Base-by-base conservation (phyloP, 108 stramenopile genomes). In the Aurantiochytrium sp. region DNA sequence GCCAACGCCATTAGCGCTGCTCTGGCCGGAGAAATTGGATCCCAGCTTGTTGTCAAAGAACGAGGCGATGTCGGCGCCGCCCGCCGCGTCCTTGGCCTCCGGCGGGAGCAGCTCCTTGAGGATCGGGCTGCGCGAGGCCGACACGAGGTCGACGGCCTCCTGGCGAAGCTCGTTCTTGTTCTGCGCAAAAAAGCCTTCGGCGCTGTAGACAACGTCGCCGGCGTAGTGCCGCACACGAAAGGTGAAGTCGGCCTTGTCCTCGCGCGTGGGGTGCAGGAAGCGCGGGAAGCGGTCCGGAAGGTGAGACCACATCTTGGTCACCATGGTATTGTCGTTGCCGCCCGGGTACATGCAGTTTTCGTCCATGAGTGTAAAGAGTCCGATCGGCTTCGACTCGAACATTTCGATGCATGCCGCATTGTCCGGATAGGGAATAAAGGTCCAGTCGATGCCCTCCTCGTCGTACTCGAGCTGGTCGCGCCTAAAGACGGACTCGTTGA, bases 331-430 rank as follows among this genome's bases (percentile, higher is more conserved):
- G 87, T 96, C 96, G 54, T 92, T 95, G 3, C 97, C 97, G 41
- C 93, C 93, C 22, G 95, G 95, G 41, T 93, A 55, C 21, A 96
- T 86, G 91, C 98, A 97, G 89, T 98, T 91, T 54, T 94, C 94
- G 59, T 93, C 93, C 37, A 94, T 92, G 88, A 93, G 90, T 30
- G 91, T 55, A 12, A 94, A 55, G 41, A 94, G 55, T 8, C 94
- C 94, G n/a, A 89, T 89, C 55, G 65, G 95, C 86, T 93, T 93
- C n/a, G 93, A 92, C 92, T 97, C 97, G 91, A 99, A 97, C 19
- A 98, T 96, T 68, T 99, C 98, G 50, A 99, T 89, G 92, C 98
- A 98, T 87, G 97, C 97, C 88, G 97, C 94, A 90, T 99, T 99
- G 93, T 99, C 98, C 12, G 98, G 97, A 89, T 97, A 98, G 21